These are phyloP conservation scores for Aspergillus brunneoviolaceus DNA, from an alignment of 2,329 filamentous ascomycete species.

Conservation along the genomic window DNA sequence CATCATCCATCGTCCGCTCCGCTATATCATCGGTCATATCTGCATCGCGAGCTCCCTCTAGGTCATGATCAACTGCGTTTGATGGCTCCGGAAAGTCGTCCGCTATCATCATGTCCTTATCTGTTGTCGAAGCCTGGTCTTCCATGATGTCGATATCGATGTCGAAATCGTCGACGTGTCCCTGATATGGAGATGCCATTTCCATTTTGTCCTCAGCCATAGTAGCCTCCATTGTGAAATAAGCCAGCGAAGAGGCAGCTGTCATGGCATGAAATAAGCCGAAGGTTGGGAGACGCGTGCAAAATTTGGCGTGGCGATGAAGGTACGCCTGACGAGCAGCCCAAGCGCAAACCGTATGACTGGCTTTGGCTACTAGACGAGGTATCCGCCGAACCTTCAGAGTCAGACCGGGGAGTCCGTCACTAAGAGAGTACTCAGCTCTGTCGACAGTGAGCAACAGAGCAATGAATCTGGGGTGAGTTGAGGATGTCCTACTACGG, in stretches of 20 bases:
- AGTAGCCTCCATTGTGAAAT: slow-evolving; percentile 39
- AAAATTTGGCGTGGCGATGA: slow-evolving; percentile 22
- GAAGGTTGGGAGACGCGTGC: slow-evolving; percentile 17
- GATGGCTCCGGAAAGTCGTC: slow-evolving; percentile 38
- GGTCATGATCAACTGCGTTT: slow-evolving; percentile 32
- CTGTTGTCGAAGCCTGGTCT: slow-evolving; percentile 59
- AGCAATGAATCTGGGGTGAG: background rate
- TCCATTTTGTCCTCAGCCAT: slow-evolving; percentile 46
- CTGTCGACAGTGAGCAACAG: slow-evolving; percentile 1
- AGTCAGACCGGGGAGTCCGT: background rate
- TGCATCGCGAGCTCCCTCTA: slow-evolving; percentile 40
- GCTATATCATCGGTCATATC: slow-evolving; percentile 50
- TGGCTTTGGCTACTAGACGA: background rate
- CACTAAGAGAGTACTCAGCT: background rate
- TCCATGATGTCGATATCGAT: slow-evolving; percentile 60
- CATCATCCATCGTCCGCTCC: slow-evolving; percentile 40
- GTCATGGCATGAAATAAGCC: slow-evolving; percentile 33
- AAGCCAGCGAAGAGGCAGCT: slow-evolving; percentile 29
- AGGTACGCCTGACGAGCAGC: slow-evolving; percentile 5
- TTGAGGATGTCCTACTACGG: slow-evolving; percentile 13
- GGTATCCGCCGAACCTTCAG: background rate
- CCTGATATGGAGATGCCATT: slow-evolving; percentile 42
- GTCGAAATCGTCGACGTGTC: slow-evolving; percentile 53
- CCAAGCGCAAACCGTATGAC: background rate
- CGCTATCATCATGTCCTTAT: slow-evolving; percentile 47